These are phyloP conservation scores for Gnetum montanum DNA, from an alignment of 75 land plant genomes.

Conservation along the genomic window DNA sequence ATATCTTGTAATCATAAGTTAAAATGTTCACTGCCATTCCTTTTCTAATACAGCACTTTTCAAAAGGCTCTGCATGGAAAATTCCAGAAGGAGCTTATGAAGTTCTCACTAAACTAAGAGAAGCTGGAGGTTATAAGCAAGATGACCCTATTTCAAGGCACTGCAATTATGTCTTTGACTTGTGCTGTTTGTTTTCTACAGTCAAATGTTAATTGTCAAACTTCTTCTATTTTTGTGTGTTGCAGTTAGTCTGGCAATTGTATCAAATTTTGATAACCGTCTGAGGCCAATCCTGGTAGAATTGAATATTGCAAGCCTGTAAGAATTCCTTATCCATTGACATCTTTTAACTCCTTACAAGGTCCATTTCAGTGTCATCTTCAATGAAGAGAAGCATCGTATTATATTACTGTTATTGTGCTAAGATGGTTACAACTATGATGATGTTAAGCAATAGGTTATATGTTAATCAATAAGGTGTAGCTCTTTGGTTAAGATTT, in stretches of 20 bases:
- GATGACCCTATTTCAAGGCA: not conserved
- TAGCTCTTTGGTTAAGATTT: too few species aligned
- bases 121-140: constrained; percentile 69
- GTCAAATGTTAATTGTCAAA: too few species aligned
- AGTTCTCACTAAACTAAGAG: constrained; percentile 33
- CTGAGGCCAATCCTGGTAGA: constrained; percentile 76
- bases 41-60: constrained; percentile 50
- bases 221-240: not conserved
- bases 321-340: constrained; percentile 18
- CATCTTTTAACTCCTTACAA: not conserved
- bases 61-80: constrained; percentile 81
- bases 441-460: too few species aligned
- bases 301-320: constrained; percentile 67
- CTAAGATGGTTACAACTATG: too few species aligned
- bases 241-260: constrained; percentile 86
- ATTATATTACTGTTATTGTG: too few species aligned
- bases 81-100: constrained; percentile 70
- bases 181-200: too few species aligned
- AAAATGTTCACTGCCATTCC: not conserved
- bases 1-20: not conserved
- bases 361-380: not conserved
- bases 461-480: too few species aligned
- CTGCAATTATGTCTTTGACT: constrained; percentile 10
- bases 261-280: constrained; percentile 93
- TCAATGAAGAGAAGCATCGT: too few species aligned